Conservation (phyloP, 2,329 filamentous ascomycete species). For the Phoma sp. region DNA sequence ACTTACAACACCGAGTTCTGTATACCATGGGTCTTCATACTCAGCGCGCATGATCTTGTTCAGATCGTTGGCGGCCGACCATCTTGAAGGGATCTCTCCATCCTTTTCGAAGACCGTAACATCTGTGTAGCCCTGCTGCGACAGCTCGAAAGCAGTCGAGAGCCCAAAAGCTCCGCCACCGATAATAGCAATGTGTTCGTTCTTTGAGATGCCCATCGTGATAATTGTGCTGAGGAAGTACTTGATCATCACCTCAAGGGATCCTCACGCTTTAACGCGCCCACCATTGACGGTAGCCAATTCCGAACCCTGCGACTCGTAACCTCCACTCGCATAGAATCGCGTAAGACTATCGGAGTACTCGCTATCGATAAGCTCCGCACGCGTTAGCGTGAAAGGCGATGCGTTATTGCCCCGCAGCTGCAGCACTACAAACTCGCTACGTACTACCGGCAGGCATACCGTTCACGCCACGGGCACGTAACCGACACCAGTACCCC, state of each 20-base stretch:
- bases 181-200: conserved; percentile 36
- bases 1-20: conserved; percentile 59
- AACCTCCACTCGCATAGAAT: background rate
- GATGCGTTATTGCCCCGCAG: conserved; percentile 13
- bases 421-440: conserved; percentile 1
- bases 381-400: conserved; percentile 8
- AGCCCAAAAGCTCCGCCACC: conserved; percentile 41
- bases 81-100: conserved; percentile 54
- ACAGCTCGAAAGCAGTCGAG: conserved; percentile 40
- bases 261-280: conserved; percentile 3
- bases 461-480: conserved; percentile 12
- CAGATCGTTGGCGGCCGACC: conserved; percentile 64
- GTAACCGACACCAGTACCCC: conserved; percentile 7
- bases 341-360: conserved; percentile 7
- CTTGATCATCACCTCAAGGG: background rate
- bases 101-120: conserved; percentile 42
- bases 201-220: conserved; percentile 30
- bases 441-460: conserved; percentile 10
- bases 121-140: conserved; percentile 36
- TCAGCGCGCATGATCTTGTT: conserved; percentile 68
- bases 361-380: conserved; percentile 9
- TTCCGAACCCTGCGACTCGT: conserved; percentile 1
- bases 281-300: background rate
- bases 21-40: conserved; percentile 65
- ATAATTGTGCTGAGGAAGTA: background rate